Evolutionary conservation across 768 basidiomycete species (phyloP).

Genomic region (Hygrophorus pudorinus): DNA sequence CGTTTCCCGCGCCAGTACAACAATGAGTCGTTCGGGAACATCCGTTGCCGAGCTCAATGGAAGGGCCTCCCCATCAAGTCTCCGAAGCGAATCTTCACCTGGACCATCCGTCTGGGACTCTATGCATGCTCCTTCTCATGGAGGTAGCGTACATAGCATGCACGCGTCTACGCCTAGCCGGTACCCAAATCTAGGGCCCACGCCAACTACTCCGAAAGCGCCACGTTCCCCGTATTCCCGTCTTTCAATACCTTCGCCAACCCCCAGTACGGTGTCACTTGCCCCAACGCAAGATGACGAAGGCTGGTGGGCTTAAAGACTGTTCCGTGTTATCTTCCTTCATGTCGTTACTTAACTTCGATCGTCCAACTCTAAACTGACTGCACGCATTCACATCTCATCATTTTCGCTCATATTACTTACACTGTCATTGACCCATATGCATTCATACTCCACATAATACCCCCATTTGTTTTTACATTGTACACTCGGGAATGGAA

Average conservation of each 20-base stretch:
- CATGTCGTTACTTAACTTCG: no score
- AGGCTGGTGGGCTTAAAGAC: constrained; percentile 64
- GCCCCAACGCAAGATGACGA: constrained; percentile 62
- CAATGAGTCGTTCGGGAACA: constrained; percentile 44
- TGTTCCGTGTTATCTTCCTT: no score
- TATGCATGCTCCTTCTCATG: constrained; percentile 34
- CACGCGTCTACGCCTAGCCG: constrained; percentile 24
- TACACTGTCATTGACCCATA: background rate
- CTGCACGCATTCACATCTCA: no score
- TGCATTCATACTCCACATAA: constrained; percentile 1
- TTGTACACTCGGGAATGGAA: constrained; percentile 23
- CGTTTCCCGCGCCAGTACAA: constrained; percentile 66
- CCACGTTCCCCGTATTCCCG: constrained; percentile 16
- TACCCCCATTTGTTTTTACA: constrained; percentile 17
- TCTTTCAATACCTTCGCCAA: constrained; percentile 50
- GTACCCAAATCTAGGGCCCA: constrained; percentile 25
- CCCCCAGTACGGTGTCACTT: constrained; percentile 65
- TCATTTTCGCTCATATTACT: no score
- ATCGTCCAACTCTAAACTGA: no score
- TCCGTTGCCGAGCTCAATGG: constrained; percentile 28
- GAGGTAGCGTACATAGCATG: constrained; percentile 19
- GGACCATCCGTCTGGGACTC: constrained; percentile 64
- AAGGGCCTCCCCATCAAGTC: constrained; percentile 17
- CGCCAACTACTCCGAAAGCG: constrained; percentile 23
- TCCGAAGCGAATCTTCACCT: constrained; percentile 36